Conservation (phyloP, 2,329 filamentous ascomycete species). For the Elsinoe perseae region DNA sequence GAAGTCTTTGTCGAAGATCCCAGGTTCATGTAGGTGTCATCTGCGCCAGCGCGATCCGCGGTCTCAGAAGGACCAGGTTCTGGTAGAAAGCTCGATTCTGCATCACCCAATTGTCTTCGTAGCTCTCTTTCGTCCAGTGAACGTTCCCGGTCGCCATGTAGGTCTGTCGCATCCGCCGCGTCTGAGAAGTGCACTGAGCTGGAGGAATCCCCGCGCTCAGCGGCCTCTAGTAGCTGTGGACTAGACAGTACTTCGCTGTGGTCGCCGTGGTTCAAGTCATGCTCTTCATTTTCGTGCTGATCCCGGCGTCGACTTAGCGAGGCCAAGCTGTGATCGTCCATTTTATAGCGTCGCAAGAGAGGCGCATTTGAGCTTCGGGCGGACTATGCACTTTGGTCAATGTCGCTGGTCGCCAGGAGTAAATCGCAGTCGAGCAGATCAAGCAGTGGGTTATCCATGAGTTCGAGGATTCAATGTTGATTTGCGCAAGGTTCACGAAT, state of each 20-base stretch:
- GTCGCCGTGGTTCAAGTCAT: neutral
- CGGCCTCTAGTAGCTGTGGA: neutral
- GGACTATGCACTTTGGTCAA: slow-evolving; percentile 12
- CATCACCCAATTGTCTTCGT: slow-evolving; percentile 52
- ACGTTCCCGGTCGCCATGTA: slow-evolving; percentile 33
- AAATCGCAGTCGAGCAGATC: slow-evolving; percentile 1
- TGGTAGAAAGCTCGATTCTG: slow-evolving; percentile 57
- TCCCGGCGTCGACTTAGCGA: neutral
- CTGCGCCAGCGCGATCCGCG: slow-evolving; percentile 28
- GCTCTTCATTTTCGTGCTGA: neutral
- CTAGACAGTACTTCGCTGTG: neutral
- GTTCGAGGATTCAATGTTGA: neutral
- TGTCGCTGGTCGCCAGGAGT: neutral
- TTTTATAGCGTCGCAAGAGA: neutral
- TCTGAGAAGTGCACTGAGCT: slow-evolving; percentile 15
- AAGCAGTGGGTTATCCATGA: slow-evolving; percentile 3
- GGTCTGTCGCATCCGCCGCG: slow-evolving; percentile 10
- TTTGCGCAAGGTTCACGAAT: neutral
- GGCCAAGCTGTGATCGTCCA: slow-evolving; percentile 8
- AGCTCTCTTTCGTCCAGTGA: slow-evolving; percentile 51
- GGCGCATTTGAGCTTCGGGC: slow-evolving; percentile 5
- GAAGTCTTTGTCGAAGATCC: slow-evolving; percentile 17
- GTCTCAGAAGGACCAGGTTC: slow-evolving; percentile 36
- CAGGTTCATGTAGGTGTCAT: slow-evolving; percentile 40
- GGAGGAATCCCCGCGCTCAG: neutral